phyloP scores from a whole-genome alignment of 139 green algal genomes.

The Chlamydomonas sp. region DNA sequence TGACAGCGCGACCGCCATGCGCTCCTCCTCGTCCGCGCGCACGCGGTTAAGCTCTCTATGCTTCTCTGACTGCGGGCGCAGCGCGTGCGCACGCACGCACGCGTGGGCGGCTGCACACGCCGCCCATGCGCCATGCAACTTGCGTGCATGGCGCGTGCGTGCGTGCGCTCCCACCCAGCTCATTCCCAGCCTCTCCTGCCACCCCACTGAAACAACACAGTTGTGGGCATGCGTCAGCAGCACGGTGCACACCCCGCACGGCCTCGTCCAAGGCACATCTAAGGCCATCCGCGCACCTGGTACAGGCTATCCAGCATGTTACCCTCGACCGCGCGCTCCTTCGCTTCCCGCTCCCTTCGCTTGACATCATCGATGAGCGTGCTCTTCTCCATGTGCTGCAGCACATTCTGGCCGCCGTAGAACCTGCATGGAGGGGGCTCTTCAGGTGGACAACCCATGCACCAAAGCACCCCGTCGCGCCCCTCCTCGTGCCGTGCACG shows the following conservation, averaged over 20 bases:
- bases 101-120: too few relatives aligned
- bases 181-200: too few relatives aligned
- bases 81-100: too few relatives aligned
- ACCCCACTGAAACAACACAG: too few relatives aligned
- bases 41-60: slow-evolving; percentile 28
- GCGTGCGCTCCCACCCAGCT: too few relatives aligned
- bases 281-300: slow-evolving; percentile 27
- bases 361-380: slow-evolving; percentile 44
- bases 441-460: neutral
- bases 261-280: neutral
- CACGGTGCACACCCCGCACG: neutral
- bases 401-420: slow-evolving; percentile 39
- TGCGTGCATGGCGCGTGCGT: too few relatives aligned
- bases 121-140: too few relatives aligned
- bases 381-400: slow-evolving; percentile 26
- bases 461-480: neutral
- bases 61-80: slow-evolving; percentile 20
- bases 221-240: neutral
- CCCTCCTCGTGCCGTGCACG: too few relatives aligned
- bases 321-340: slow-evolving; percentile 38
- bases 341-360: slow-evolving; percentile 31
- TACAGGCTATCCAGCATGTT: slow-evolving; percentile 49
- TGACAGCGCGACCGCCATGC: slow-evolving; percentile 34
- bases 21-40: slow-evolving; percentile 40
- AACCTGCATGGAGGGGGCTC: slow-evolving; percentile 30